These are phyloP conservation scores for Stenogyne calaminthoides DNA, from an alignment of 305 asterid species.

Conservation along the genomic window DNA sequence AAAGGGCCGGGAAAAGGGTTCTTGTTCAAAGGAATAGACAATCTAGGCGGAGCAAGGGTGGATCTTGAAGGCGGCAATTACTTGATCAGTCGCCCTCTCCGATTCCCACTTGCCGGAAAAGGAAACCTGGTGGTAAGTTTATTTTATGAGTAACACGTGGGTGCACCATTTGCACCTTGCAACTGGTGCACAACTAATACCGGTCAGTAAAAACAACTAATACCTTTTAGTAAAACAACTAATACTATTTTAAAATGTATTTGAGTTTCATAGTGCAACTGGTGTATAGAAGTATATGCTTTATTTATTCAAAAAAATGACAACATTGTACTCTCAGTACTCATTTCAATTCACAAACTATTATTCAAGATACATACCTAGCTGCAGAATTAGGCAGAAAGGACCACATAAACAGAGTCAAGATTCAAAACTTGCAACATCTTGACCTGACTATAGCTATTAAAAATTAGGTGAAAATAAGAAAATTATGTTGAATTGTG, in stretches of 20 bases:
- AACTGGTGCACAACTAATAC: no score
- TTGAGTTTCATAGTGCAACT: no score
- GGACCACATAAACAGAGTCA: not conserved
- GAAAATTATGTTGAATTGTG: not conserved
- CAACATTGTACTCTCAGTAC: not conserved
- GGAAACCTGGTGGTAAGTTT: constrained; percentile 74
- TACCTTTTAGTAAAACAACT: no score
- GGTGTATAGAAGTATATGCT: no score
- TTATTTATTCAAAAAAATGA: not conserved
- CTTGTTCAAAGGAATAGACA: constrained; percentile 54
- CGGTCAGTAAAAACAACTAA: no score
- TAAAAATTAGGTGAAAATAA: not conserved
- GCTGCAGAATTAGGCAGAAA: not conserved
- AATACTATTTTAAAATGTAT: no score
- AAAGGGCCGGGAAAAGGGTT: constrained; percentile 53
- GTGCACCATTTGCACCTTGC: no score
- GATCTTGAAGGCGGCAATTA: constrained; percentile 88
- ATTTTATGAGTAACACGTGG: no score
- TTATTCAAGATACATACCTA: not conserved
- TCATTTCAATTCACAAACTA: not conserved
- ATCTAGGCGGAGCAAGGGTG: constrained; percentile 82
- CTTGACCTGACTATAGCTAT: not conserved
- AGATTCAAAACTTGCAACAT: not conserved
- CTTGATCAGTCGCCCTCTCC: constrained; percentile 70
- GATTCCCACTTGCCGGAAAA: constrained; percentile 58